Conservation (phyloP, 1,284 basidiomycete species). For the Rhizopogon parksii region DNA sequence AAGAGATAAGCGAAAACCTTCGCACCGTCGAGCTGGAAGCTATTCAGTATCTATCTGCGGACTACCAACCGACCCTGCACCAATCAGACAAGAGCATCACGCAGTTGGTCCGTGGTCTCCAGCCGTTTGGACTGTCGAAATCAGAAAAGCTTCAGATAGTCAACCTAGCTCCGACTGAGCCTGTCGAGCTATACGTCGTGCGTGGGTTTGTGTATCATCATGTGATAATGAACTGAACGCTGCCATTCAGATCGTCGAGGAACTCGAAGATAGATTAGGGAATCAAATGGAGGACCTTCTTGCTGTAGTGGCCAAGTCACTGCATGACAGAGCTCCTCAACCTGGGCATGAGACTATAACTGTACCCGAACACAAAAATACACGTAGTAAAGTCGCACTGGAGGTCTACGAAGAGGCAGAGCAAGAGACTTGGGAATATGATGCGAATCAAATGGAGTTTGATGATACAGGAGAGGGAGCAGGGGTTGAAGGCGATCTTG, state of each 20-base stretch:
- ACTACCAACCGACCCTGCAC: slow-evolving; percentile 58
- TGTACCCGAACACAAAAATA: slow-evolving; percentile 8
- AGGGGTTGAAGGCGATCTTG: slow-evolving; percentile 67
- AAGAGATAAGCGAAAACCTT: slow-evolving; percentile 70
- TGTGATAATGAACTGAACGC: neutral
- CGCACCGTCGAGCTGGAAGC: slow-evolving; percentile 87
- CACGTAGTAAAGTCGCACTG: slow-evolving; percentile 12
- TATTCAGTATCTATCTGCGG: slow-evolving; percentile 74
- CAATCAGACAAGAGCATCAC: slow-evolving; percentile 66
- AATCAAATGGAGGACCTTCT: slow-evolving; percentile 70
- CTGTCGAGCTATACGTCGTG: slow-evolving; percentile 88
- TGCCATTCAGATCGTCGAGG: slow-evolving; percentile 72
- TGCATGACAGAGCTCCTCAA: slow-evolving; percentile 21
- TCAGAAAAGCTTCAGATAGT: slow-evolving; percentile 88
- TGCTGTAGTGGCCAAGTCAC: slow-evolving; percentile 46
- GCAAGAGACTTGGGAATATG: slow-evolving; percentile 27
- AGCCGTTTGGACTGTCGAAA: slow-evolving; percentile 73
- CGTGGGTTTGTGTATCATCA: slow-evolving; percentile 26
- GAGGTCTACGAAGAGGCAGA: slow-evolving; percentile 24
- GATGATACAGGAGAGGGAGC: slow-evolving; percentile 62
- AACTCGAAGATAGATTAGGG: slow-evolving; percentile 76
- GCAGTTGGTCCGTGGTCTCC: slow-evolving; percentile 60
- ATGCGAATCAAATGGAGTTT: slow-evolving; percentile 42
- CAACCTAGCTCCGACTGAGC: slow-evolving; percentile 76
- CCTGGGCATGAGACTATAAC: neutral